These are phyloP conservation scores for Phytophthora sp. DNA, from an alignment of 352 stramenopile genomes.

Conservation along the genomic window DNA sequence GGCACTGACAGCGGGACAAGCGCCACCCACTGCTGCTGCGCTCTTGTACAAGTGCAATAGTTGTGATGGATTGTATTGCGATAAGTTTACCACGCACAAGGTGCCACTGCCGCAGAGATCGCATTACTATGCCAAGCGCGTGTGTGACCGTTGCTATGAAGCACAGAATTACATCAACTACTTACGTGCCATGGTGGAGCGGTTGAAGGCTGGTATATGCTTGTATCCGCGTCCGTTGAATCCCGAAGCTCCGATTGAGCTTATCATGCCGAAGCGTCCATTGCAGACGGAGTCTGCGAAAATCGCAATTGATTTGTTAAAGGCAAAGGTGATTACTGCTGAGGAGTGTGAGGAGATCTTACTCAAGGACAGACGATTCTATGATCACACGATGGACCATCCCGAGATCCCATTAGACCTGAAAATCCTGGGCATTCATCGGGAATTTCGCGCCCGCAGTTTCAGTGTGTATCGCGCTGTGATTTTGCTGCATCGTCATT, in stretches of 20 bases:
- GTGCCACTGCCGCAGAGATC: slow-evolving; percentile 79
- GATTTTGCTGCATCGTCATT: slow-evolving; percentile 83
- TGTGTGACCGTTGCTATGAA: slow-evolving; percentile 86
- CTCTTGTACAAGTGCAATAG: slow-evolving; percentile 86
- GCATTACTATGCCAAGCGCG: slow-evolving; percentile 86
- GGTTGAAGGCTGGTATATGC: slow-evolving; percentile 86
- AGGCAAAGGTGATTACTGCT: slow-evolving; percentile 81
- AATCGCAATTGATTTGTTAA: slow-evolving; percentile 89
- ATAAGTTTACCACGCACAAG: slow-evolving; percentile 84
- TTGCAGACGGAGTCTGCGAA: slow-evolving; percentile 82
- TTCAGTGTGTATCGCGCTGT: slow-evolving; percentile 88
- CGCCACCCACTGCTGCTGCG: slow-evolving; percentile 36
- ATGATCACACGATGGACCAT: slow-evolving; percentile 85
- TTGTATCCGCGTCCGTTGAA: slow-evolving; percentile 88
- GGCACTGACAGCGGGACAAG: slow-evolving; percentile 20
- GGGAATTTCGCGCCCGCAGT: slow-evolving; percentile 82
- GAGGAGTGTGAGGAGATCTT: slow-evolving; percentile 90
- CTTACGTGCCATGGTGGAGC: slow-evolving; percentile 83
- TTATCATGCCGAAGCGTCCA: slow-evolving; percentile 88
- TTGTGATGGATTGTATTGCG: slow-evolving; percentile 80
- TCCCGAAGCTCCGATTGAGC: slow-evolving; percentile 81
- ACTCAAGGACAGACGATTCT: slow-evolving; percentile 80
- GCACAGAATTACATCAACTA: slow-evolving; percentile 89
- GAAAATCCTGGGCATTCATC: slow-evolving; percentile 86
- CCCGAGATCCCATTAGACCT: slow-evolving; percentile 85